Evolutionary conservation across 805 yeast genomes (phyloP).

Genomic region (Debaryomyces castellii): DNA sequence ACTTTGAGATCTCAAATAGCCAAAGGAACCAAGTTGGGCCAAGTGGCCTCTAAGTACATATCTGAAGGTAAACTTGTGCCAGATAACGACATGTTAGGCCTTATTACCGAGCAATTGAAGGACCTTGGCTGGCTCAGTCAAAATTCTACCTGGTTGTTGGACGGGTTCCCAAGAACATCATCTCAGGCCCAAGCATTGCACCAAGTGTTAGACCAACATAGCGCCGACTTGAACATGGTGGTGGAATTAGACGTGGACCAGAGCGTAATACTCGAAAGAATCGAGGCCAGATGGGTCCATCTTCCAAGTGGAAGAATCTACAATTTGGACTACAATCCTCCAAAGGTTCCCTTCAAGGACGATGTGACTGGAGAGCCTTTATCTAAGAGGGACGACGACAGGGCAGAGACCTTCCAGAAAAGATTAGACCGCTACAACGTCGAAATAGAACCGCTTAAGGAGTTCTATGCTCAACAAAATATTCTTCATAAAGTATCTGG

Average conservation of each 20-base stretch:
- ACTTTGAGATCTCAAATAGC: constrained; percentile 68
- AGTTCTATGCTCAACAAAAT: constrained; percentile 48
- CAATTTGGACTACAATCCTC: constrained; percentile 85
- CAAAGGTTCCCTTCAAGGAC: constrained; percentile 75
- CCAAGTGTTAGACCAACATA: constrained; percentile 32
- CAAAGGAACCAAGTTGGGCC: constrained; percentile 52
- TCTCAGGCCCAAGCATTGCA: constrained; percentile 68
- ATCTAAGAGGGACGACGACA: constrained; percentile 79
- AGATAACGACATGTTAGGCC: constrained; percentile 60
- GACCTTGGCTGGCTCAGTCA: constrained; percentile 42
- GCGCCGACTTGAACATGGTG: constrained; percentile 64
- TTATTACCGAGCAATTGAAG: constrained; percentile 53
- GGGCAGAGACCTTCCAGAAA: constrained; percentile 65
- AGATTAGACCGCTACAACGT: constrained; percentile 63
- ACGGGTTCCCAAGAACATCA: constrained; percentile 87
- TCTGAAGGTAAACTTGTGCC: constrained; percentile 70
- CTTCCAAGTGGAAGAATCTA: constrained; percentile 82
- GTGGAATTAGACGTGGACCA: constrained; percentile 88
- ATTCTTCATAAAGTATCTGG: constrained; percentile 64
- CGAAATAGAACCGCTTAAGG: constrained; percentile 62
- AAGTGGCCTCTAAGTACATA: constrained; percentile 56
- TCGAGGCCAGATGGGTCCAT: constrained; percentile 85
- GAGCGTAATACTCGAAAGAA: constrained; percentile 74
- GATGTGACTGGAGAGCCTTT: constrained; percentile 89
- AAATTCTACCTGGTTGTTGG: constrained; percentile 67